These are phyloP conservation scores for Penicillium macrosclerotiorum DNA, from an alignment of 495 filamentous ascomycete species.

Conservation along the genomic window DNA sequence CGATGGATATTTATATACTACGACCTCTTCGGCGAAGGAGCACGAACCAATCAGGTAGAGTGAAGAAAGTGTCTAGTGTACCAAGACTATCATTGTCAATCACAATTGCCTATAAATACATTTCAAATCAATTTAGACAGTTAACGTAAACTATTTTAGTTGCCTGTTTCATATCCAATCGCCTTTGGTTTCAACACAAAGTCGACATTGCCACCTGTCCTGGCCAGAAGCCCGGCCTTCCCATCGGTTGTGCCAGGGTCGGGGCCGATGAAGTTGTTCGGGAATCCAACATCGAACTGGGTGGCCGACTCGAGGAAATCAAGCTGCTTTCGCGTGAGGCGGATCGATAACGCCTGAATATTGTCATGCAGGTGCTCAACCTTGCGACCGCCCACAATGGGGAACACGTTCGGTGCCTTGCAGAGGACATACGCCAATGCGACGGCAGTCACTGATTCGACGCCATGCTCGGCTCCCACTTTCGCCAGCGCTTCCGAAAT, in stretches of 20 bases:
- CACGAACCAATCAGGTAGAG: no score
- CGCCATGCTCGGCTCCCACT: constrained; percentile 50
- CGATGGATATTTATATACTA: no score
- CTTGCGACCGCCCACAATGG: constrained; percentile 67
- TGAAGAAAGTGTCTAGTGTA: no score
- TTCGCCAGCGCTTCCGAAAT: constrained; percentile 48
- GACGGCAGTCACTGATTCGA: constrained; percentile 50
- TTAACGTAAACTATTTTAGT: no score
- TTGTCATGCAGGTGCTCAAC: constrained; percentile 64
- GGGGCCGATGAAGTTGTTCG: constrained; percentile 44
- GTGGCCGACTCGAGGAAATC: constrained; percentile 51
- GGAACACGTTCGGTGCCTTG: constrained; percentile 75
- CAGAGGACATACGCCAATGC: constrained; percentile 73
- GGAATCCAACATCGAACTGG: constrained; percentile 54
- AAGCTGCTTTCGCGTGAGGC: constrained; percentile 55
- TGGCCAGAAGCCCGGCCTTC: constrained; percentile 37
- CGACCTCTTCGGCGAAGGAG: no score
- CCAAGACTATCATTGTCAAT: no score
- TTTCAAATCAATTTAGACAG: neutral
- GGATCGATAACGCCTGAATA: constrained; percentile 56
- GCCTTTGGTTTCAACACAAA: constrained; percentile 30
- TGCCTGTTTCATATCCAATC: constrained; percentile 25
- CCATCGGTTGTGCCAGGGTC: constrained; percentile 32
- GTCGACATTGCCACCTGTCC: constrained; percentile 47
- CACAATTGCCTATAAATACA: no score